Conservation (phyloP, 1,284 basidiomycete species). For the Trichosporon asahii region DNA sequence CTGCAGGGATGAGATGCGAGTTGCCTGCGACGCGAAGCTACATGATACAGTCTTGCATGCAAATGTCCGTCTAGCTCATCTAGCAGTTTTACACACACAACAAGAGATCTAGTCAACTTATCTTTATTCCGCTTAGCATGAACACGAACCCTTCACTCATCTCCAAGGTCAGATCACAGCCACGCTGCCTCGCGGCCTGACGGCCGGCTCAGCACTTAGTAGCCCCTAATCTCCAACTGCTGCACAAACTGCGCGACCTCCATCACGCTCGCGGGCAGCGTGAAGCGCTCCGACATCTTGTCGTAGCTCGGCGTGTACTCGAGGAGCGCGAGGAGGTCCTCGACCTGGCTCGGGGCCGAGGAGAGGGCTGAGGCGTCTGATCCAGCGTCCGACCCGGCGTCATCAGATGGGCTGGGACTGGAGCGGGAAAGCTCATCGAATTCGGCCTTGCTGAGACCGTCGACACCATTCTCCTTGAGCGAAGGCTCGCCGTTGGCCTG, state of each 20-base stretch:
- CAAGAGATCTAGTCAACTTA: neutral
- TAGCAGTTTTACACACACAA: neutral
- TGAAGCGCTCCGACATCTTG: neutral
- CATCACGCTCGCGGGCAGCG: neutral
- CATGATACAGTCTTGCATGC: neutral
- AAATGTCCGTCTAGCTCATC: neutral
- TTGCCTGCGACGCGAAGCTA: no score
- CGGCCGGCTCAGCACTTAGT: neutral
- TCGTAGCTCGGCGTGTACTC: conserved; percentile 4
- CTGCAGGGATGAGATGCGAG: no score
- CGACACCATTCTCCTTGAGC: neutral
- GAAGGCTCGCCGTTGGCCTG: neutral
- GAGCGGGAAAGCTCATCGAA: neutral
- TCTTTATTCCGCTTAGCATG: neutral
- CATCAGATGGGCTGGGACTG: neutral
- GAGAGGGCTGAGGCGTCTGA: neutral
- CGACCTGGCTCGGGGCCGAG: neutral
- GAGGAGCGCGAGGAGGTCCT: neutral
- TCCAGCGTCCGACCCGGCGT: neutral
- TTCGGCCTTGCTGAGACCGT: neutral
- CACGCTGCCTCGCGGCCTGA: no score
- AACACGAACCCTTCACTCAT: no score
- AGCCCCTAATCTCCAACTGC: neutral
- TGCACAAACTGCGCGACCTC: neutral
- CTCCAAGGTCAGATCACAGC: no score